Base-by-base conservation (phyloP, 805 yeast genomes). In the Wickerhamomyces rabaulensis region DNA sequence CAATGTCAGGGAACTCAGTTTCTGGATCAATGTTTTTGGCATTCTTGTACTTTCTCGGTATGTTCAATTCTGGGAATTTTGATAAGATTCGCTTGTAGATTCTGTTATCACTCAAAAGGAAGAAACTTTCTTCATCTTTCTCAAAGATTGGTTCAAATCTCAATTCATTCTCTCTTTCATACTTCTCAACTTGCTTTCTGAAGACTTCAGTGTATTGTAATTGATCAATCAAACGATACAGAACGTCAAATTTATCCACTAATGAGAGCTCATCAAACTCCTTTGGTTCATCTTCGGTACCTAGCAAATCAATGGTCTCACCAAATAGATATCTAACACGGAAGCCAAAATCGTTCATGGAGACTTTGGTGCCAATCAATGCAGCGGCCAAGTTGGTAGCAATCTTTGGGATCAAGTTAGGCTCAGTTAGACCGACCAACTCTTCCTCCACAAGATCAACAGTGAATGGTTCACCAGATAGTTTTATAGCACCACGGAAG, bases 401-500 rank as follows among this genome's bases (percentile, higher is more conserved):
- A 29, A 80, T 65, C 48, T 67, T 73, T 46, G 70, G 68, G 13
- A 72, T 55, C 43, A 80, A 65, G 40, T 70, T 61, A 1, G 66
- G 62, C 15, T 75, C 77, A 20, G 62, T 61, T 20, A 72, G 51
- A 0, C 74, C 75, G 22, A 80, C 65, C 13, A 82, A 63, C 53
- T 82, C 89, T 54, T 80, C 80, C 55, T 82, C 89, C 49, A 82
- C 45, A 16, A 52, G 45, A 48, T 80, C 83, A 8, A 75, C 73
- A 54, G 81, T 84, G 52, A 82, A 78, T 12, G 69, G 68, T 45
- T 80, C 86, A 7, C 69, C 65, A 12, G 67, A 66, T 45, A 82
- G 60, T 52, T 70, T 76, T 31, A 81, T 60, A 42, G 71, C 69
- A 21, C 79, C 80, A 45, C 81, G 73, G 59, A 76, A 73, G 41